A percentile compares a stretch with the other conserved stretches of the same genome.
These are phyloP conservation scores for Coniochaeta sp. DNA, from an alignment of 2,329 filamentous ascomycete species.

Conservation along the genomic window DNA sequence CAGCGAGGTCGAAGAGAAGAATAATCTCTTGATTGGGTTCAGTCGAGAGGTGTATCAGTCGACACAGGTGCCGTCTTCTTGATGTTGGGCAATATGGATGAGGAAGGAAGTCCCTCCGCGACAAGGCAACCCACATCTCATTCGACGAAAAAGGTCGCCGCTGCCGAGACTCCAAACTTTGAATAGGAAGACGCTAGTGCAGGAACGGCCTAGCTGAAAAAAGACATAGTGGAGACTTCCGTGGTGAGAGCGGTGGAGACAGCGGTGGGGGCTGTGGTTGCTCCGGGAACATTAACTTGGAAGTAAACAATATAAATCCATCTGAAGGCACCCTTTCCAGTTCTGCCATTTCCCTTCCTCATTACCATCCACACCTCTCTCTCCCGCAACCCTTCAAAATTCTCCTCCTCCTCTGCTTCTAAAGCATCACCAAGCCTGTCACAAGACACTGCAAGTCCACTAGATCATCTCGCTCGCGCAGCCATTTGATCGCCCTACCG, in stretches of 20 bases:
- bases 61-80: background rate
- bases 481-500: constrained; percentile 40
- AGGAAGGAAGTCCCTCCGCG: background rate
- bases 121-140: background rate
- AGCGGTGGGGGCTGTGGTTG: background rate
- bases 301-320: constrained; percentile 13
- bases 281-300: background rate
- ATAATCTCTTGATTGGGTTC: background rate
- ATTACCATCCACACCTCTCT: constrained; percentile 4
- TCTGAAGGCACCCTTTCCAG: background rate
- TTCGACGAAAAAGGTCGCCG: background rate
- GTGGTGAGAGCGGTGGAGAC: too few species aligned
- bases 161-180: background rate
- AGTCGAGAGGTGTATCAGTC: background rate
- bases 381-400: background rate
- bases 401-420: constrained; percentile 7
- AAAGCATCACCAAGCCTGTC: constrained; percentile 12
- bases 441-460: constrained; percentile 28
- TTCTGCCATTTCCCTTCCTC: constrained; percentile 5
- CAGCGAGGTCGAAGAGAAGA: background rate
- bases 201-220: background rate
- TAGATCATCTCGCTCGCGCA: constrained; percentile 40
- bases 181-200: background rate
- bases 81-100: background rate
- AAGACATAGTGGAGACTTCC: background rate